Evolutionary conservation across 1,139 yeast species (phyloP), one percentile per base, ranked within the genome.

Genomic region (Hyphopichia pseudoburtonii): DNA sequence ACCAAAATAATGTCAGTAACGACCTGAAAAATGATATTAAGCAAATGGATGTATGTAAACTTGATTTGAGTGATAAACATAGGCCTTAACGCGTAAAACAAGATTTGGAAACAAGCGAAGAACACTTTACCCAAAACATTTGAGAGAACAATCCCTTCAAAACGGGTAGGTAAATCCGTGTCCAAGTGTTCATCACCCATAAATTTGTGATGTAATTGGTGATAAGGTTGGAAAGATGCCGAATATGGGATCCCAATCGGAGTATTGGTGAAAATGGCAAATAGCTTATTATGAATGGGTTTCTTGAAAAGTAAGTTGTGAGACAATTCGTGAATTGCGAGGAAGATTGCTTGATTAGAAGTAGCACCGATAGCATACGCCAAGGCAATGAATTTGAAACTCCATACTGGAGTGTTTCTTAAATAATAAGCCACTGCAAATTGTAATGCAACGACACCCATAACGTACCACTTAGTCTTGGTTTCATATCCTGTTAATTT

Each of bases 221-320:
- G 97, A 59, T 89, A 89, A 9, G 96, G 96, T 43, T 85, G 88
- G 62, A 89, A 89, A 2, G 95, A 84, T 0, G 96, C 96, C 30
- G 88, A 76, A 60, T 87, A 89, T 1, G 97, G 97, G 27, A 89
- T 73, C 1, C 96, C 96, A 38, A 89, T 86, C 1, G 96, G 96
- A 36, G 86, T 63, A 55, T 89, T 89, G 28, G 90, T 76, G 46
- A 86, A 65, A 8, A 88, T 83, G 28, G 95, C 78, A 54, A 84
- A 88, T 22, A 88, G 57, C 57, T 86, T 82, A 58, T 89, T 89
- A 58, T 82, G 78, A 7, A 86, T 35, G 0, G 95, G 94, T 48
- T 76, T 80, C 51, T 78, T 86, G 71, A 89, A 89, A n/a, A 86
- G 85, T 38, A 89, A 68, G 55, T 89, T 89, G 60, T 89, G 97